Evolutionary conservation across 2,329 filamentous ascomycete genomes (phyloP).

Genomic region (Hortaea sp.): DNA sequence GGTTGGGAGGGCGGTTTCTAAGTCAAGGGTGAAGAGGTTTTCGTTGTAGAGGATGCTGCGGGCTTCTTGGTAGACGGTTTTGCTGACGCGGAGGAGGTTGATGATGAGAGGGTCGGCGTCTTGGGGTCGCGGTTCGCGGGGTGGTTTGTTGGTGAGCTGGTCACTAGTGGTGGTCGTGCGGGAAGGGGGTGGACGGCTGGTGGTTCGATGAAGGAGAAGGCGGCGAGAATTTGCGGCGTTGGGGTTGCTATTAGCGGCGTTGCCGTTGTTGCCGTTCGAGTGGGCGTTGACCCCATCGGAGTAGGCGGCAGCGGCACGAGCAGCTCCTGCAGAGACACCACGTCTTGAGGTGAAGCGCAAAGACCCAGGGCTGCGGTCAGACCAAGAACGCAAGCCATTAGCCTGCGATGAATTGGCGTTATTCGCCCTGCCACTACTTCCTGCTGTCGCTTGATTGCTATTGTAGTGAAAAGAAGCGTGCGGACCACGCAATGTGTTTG

Average conservation of each 20-base stretch:
- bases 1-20: conserved; percentile 28
- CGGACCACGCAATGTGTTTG: background rate
- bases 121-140: conserved; percentile 12
- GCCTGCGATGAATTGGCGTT: background rate
- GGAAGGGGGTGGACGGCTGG: background rate
- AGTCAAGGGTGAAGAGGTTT: conserved; percentile 31
- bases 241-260: background rate
- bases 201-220: background rate
- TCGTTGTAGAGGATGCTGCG: conserved; percentile 31
- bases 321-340: background rate
- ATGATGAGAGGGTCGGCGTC: conserved; percentile 28
- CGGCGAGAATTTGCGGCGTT: background rate
- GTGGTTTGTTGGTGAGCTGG: background rate
- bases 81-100: conserved; percentile 30
- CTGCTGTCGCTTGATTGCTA: background rate
- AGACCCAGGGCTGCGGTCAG: background rate
- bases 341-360: background rate
- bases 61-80: conserved; percentile 32
- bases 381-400: background rate
- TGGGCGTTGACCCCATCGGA: no score
- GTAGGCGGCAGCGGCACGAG: background rate
- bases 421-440: background rate
- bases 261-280: background rate
- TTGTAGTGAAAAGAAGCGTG: background rate
- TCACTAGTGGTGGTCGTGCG: background rate